These are phyloP conservation scores for Alternaria dauci DNA, from an alignment of 2,329 filamentous ascomycete genomes.

Conservation along the genomic window DNA sequence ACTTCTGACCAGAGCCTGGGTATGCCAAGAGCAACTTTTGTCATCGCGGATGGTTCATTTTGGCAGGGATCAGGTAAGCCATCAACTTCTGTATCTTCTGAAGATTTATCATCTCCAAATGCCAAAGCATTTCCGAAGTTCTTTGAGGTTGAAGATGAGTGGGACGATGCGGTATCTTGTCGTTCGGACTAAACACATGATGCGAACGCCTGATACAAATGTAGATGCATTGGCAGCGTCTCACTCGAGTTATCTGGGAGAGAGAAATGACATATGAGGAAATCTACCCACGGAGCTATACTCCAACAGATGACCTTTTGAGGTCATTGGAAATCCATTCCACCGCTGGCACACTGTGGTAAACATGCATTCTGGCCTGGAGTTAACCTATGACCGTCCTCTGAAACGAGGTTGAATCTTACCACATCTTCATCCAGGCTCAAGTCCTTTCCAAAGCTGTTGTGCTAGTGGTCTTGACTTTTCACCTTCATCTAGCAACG, in stretches of 20 bases:
- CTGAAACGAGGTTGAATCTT: no score
- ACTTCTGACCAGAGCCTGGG: not conserved
- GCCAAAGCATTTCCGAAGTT: not conserved
- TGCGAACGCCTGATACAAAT: not conserved
- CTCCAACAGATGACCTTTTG: not conserved
- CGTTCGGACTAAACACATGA: fast-evolving
- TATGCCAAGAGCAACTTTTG: not conserved
- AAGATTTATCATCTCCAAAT: not conserved
- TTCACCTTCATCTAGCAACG: no score
- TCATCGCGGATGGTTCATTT: not conserved
- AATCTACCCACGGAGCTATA: fast-evolving
- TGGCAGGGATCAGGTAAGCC: not conserved
- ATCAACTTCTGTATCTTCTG: not conserved
- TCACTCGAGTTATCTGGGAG: not conserved
- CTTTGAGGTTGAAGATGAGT: fast-evolving
- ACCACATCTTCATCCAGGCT: no score
- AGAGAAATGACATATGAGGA: not conserved
- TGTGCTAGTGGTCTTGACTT: no score
- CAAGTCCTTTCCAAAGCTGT: no score
- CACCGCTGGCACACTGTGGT: not conserved
- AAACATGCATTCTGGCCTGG: not conserved
- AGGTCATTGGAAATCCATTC: not conserved
- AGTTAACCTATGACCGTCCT: not conserved
- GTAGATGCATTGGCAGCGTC: not conserved
- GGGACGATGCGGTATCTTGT: fast-evolving